phyloP scores from a whole-genome alignment of 2,329 filamentous ascomycete genomes.

The Aspergillus chevalieri region DNA sequence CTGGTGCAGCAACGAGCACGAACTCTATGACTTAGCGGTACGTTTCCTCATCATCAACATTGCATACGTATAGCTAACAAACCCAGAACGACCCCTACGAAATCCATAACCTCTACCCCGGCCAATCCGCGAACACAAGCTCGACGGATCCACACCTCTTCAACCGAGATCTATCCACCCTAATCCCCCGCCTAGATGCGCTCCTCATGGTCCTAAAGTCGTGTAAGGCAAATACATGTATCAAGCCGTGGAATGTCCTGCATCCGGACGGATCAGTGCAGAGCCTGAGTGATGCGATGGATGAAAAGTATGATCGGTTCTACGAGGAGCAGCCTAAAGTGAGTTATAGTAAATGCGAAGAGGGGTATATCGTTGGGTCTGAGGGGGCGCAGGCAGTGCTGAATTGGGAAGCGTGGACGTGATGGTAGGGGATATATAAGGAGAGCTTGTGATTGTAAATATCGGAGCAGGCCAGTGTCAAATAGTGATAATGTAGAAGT shows the following conservation, averaged over 20 bases:
- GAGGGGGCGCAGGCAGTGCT: too few species aligned
- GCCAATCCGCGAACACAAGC: too few species aligned
- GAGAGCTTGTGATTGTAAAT: too few species aligned
- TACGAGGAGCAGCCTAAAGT: constrained; percentile 5
- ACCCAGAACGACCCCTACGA: constrained; percentile 11
- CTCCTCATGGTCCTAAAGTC: background rate
- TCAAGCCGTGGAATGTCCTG: background rate
- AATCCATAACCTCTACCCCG: constrained; percentile 12
- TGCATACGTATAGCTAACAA: background rate
- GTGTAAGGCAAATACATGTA: background rate
- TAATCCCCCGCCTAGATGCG: constrained; percentile 13
- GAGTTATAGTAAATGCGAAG: background rate
- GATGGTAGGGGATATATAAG: too few species aligned
- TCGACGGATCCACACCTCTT: background rate
- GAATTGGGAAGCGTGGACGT: too few species aligned
- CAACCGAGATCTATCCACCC: background rate
- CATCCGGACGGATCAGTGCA: constrained; percentile 10
- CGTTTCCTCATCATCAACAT: background rate
- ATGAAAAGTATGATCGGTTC: constrained; percentile 11
- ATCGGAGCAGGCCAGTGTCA: too few species aligned
- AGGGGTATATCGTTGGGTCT: background rate
- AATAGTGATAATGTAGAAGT: too few species aligned
- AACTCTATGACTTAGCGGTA: constrained; percentile 16
- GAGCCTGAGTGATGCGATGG: constrained; percentile 12
- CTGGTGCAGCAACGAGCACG: constrained; percentile 18